Conservation (phyloP, 805 yeast genomes). For the Pichia pseudocactophila region DNA sequence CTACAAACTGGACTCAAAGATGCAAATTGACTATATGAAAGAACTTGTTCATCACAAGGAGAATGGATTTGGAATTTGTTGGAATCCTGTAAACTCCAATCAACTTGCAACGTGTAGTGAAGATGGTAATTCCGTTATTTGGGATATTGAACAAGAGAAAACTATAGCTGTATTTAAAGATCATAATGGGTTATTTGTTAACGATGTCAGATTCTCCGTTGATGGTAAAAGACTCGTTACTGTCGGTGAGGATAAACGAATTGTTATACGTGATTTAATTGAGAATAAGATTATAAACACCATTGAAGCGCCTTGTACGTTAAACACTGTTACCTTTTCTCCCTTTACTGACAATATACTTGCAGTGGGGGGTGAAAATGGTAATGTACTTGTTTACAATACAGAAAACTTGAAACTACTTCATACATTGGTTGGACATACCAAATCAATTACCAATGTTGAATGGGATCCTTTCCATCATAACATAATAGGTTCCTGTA, state of each 20-base stretch:
- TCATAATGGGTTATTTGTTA: conserved; percentile 53
- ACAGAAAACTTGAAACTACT: conserved; percentile 37
- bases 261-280: conserved; percentile 49
- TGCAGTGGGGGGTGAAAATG: conserved; percentile 64
- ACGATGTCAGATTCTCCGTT: conserved; percentile 68
- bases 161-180: conserved; percentile 27
- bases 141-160: conserved; percentile 33
- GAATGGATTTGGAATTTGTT: conserved; percentile 70
- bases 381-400: conserved; percentile 60
- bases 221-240: conserved; percentile 51
- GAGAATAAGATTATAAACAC: conserved; percentile 13
- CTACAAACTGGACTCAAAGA: conserved; percentile 31
- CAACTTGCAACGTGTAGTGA: conserved; percentile 55
- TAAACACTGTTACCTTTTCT: conserved; percentile 61
- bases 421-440: conserved; percentile 77
- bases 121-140: conserved; percentile 52
- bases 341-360: conserved; percentile 48
- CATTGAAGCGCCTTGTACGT: conserved; percentile 29
- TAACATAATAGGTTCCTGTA: conserved; percentile 69
- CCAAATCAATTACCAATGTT: conserved; percentile 57
- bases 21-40: conserved; percentile 18
- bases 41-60: conserved; percentile 44
- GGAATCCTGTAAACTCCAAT: conserved; percentile 45
- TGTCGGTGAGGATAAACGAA: conserved; percentile 61
- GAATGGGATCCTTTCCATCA: conserved; percentile 76